Evolutionary conservation across 192 early-diverging fungal genomes (phyloP).

Genomic region (Coemansia sp.): DNA sequence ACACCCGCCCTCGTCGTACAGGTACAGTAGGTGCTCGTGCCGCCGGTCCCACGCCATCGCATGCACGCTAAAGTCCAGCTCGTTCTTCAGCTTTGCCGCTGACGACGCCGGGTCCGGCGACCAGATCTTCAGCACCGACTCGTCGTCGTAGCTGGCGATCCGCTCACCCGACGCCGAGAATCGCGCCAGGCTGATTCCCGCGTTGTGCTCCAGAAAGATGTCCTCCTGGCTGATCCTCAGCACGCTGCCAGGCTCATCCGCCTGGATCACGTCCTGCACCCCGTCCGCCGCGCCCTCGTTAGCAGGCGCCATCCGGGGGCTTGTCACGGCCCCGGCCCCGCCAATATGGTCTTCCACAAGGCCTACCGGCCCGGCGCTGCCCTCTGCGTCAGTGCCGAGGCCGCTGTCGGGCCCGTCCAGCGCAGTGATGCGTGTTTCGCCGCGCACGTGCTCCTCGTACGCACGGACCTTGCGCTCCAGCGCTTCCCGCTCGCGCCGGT

Average conservation of each 20-base stretch:
- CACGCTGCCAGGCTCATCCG: constrained; percentile 21
- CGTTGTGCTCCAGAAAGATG: constrained; percentile 48
- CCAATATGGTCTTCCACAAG: constrained; percentile 47
- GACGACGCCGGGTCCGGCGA: constrained; percentile 31
- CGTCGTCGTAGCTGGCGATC: constrained; percentile 51
- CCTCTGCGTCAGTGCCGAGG: too few species aligned
- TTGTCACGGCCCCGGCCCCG: neutral
- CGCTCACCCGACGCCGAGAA: constrained; percentile 38
- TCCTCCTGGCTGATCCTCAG: constrained; percentile 47
- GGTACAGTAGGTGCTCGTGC: constrained; percentile 40
- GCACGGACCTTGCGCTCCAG: constrained; percentile 18
- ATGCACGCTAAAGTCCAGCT: constrained; percentile 39
- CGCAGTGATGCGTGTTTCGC: constrained; percentile 38
- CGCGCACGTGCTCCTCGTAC: constrained; percentile 26
- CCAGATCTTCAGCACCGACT: constrained; percentile 45
- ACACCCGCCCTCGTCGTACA: constrained; percentile 40
- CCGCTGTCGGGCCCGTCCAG: constrained; percentile 2
- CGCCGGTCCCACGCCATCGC: constrained; percentile 47
- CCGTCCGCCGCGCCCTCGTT: neutral
- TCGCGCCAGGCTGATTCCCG: constrained; percentile 34
- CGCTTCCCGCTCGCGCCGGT: constrained; percentile 30
- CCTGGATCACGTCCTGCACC: constrained; percentile 9
- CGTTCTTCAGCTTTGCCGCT: constrained; percentile 41
- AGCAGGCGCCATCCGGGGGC: neutral
- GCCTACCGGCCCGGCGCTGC: too few species aligned